A percentile compares a stretch with the other conserved stretches of the same genome.
phyloP scores from a whole-genome alignment of 257 asterid species.

The Solanum megistacrolobum region DNA sequence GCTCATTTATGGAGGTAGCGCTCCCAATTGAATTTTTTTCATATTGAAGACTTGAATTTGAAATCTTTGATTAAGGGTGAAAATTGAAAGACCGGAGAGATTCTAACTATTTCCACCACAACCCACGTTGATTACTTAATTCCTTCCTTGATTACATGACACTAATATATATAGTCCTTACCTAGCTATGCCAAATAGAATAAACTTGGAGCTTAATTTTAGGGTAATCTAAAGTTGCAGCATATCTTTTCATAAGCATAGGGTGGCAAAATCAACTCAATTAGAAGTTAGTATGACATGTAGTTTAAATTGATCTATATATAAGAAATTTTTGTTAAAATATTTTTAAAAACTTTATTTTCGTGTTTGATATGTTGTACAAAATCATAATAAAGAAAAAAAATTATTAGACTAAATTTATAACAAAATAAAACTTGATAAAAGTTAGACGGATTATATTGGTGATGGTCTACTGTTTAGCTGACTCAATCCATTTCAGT shows the following conservation, averaged over 20 bases:
- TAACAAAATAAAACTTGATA: no score
- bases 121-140: not conserved
- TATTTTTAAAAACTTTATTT: no score
- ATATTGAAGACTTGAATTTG: no score
- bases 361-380: not conserved
- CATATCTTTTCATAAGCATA: not conserved
- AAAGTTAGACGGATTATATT: not conserved
- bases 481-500: not conserved
- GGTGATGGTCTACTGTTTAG: not conserved
- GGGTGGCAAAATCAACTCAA: not conserved
- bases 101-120: no score
- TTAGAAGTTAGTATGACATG: no score
- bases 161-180: not conserved
- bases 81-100: not conserved
- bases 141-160: not conserved
- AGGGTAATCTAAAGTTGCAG: not conserved
- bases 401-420: no score
- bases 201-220: not conserved
- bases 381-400: no score
- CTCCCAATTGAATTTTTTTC: not conserved
- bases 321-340: no score
- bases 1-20: not conserved
- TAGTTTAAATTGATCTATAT: no score
- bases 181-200: not conserved
- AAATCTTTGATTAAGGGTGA: not conserved